Evolutionary conservation across 208 protist genomes (phyloP).

Genomic region (Trypanosoma melophagium): DNA sequence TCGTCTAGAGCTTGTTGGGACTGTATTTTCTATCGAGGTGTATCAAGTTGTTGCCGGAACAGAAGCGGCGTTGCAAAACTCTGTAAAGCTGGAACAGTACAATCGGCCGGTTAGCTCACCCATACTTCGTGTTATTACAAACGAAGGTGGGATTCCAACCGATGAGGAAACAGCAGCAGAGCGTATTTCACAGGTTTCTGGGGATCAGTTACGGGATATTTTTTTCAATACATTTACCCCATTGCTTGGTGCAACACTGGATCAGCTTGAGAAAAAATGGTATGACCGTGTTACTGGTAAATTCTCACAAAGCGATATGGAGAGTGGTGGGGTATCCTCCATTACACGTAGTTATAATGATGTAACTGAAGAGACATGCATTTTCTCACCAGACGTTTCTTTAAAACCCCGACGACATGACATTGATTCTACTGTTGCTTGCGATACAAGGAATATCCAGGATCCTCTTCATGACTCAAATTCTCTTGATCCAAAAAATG

Average conservation of each 20-base stretch:
- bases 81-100: slow-evolving; percentile 4
- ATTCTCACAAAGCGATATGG: slow-evolving; percentile 10
- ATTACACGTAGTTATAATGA: slow-evolving; percentile 8
- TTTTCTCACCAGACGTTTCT: neutral
- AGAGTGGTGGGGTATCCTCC: slow-evolving; percentile 22
- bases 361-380: slow-evolving; percentile 2
- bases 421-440: neutral
- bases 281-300: neutral
- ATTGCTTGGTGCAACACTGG: slow-evolving; percentile 34
- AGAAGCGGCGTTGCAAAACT: slow-evolving; percentile 13
- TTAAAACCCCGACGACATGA: neutral
- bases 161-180: slow-evolving; percentile 23
- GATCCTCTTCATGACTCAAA: no score
- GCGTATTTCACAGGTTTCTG: slow-evolving; percentile 30
- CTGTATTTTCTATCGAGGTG: slow-evolving; percentile 42
- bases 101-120: slow-evolving; percentile 13
- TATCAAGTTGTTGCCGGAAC: slow-evolving; percentile 26
- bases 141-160: slow-evolving; percentile 11
- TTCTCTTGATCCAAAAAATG: neutral
- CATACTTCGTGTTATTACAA: slow-evolving; percentile 29
- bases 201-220: slow-evolving; percentile 32
- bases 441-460: neutral
- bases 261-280: slow-evolving; percentile 35
- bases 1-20: slow-evolving; percentile 49
- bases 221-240: slow-evolving; percentile 50